These are phyloP conservation scores for Mucuna pruriens DNA, from an alignment of 306 rosid genomes.

Conservation along the genomic window DNA sequence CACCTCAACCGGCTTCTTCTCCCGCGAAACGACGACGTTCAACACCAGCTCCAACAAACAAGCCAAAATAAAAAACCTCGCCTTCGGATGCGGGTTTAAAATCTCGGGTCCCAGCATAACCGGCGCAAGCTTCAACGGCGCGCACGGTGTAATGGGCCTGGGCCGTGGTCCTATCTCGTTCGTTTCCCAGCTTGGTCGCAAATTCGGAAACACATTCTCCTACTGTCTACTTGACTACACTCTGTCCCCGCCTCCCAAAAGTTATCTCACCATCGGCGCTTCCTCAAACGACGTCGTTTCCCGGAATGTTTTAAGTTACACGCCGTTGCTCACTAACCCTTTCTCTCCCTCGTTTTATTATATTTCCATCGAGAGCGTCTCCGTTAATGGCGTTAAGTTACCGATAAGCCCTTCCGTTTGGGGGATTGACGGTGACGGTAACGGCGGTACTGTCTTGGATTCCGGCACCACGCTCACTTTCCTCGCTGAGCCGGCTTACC, in stretches of 20 bases:
- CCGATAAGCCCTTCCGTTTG: slow-evolving; percentile 60
- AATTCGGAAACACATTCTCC: slow-evolving; percentile 70
- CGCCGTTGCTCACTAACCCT: slow-evolving; percentile 59
- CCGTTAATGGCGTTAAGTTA: slow-evolving; percentile 51
- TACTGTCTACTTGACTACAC: slow-evolving; percentile 81
- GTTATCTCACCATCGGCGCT: slow-evolving; percentile 67
- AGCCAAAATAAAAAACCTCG: neutral
- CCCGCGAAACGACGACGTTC: slow-evolving; percentile 61
- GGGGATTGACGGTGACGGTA: slow-evolving; percentile 54
- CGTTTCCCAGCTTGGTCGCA: slow-evolving; percentile 62
- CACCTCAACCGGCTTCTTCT: slow-evolving; percentile 63
- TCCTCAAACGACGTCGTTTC: slow-evolving; percentile 31
- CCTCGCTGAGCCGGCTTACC: slow-evolving; percentile 58
- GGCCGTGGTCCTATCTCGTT: slow-evolving; percentile 79
- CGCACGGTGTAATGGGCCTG: slow-evolving; percentile 82
- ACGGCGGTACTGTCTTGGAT: slow-evolving; percentile 81
- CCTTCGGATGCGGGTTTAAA: slow-evolving; percentile 73
- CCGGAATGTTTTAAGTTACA: slow-evolving; percentile 41
- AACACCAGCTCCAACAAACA: slow-evolving; percentile 47
- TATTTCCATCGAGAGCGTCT: slow-evolving; percentile 48
- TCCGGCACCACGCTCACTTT: slow-evolving; percentile 78
- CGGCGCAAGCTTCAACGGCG: slow-evolving; percentile 64
- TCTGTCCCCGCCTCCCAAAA: slow-evolving; percentile 71
- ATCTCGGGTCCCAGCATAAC: slow-evolving; percentile 66
- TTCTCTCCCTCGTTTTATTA: slow-evolving; percentile 73